Evolutionary conservation across 2,329 filamentous ascomycete genomes (phyloP).

Genomic region (Pseudophaeomoniella oleicola): DNA sequence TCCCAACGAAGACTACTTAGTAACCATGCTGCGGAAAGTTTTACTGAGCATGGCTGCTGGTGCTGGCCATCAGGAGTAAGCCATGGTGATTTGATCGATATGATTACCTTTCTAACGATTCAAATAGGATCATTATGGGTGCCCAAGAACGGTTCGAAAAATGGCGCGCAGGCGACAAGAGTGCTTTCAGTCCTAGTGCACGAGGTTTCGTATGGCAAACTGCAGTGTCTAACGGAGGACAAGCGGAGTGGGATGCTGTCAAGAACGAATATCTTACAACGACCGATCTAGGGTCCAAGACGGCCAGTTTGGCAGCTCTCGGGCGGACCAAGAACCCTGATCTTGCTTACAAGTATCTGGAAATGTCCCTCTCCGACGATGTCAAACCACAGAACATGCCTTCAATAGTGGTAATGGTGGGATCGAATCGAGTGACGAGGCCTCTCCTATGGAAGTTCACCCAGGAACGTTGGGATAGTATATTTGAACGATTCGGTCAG

Average conservation of each 20-base stretch:
- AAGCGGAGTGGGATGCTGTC: slow-evolving; percentile 56
- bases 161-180: slow-evolving; percentile 56
- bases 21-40: slow-evolving; percentile 66
- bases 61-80: slow-evolving; percentile 60
- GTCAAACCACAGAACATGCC: slow-evolving; percentile 82
- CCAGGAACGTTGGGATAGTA: slow-evolving; percentile 61
- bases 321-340: slow-evolving; percentile 56
- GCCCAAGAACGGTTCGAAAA: slow-evolving; percentile 65
- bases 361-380: slow-evolving; percentile 69
- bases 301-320: slow-evolving; percentile 64
- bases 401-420: slow-evolving; percentile 58
- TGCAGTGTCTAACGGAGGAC: slow-evolving; percentile 57
- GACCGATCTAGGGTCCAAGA: slow-evolving; percentile 78
- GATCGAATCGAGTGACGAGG: slow-evolving; percentile 60
- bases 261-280: slow-evolving; percentile 76
- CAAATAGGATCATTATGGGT: slow-evolving; percentile 49
- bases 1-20: slow-evolving; percentile 67
- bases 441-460: slow-evolving; percentile 70
- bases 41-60: slow-evolving; percentile 63
- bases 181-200: slow-evolving; percentile 66
- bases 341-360: slow-evolving; percentile 52
- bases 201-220: slow-evolving; percentile 69
- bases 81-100: neutral
- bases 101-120: slow-evolving; percentile 5
- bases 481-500: slow-evolving; percentile 55